A percentile compares a stretch with the other conserved stretches of the same genome.
These are phyloP conservation scores for Apostasia shenzhenica DNA, from an alignment of 106 monocot species.

Conservation along the genomic window DNA sequence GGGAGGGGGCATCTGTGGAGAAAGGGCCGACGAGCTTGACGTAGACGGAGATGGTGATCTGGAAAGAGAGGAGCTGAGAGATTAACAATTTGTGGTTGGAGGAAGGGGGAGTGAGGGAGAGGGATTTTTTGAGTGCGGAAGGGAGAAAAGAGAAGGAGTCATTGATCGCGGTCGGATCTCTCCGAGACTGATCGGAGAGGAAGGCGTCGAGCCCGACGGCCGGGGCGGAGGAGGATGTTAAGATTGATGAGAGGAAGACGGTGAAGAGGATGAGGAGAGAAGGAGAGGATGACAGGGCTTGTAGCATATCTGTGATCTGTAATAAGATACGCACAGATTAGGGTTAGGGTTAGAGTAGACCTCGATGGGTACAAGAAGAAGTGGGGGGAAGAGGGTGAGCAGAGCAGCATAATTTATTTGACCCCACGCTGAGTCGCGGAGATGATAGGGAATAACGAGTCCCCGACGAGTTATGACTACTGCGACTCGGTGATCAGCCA, in stretches of 20 bases:
- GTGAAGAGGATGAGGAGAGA: constrained; percentile 11
- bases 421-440: too few species aligned
- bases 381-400: too few species aligned
- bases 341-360: not conserved
- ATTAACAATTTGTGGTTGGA: constrained; percentile 7
- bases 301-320: not conserved
- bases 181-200: constrained; percentile 33
- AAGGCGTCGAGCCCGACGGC: constrained; percentile 49
- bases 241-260: constrained; percentile 1
- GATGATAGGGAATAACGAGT: too few species aligned
- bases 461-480: too few species aligned
- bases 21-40: constrained; percentile 66
- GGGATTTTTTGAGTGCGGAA: constrained; percentile 23
- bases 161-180: constrained; percentile 39
- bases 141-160: constrained; percentile 55
- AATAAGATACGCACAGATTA: not conserved
- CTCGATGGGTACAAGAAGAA: too few species aligned
- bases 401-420: too few species aligned
- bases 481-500: too few species aligned
- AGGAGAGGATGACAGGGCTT: constrained; percentile 3
- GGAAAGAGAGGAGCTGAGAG: constrained; percentile 29
- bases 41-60: constrained; percentile 56
- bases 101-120: constrained; percentile 14
- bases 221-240: not conserved
- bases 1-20: constrained; percentile 41